Evolutionary conservation across 805 yeast species (phyloP).

Genomic region (Metschnikowia picachoensis): DNA sequence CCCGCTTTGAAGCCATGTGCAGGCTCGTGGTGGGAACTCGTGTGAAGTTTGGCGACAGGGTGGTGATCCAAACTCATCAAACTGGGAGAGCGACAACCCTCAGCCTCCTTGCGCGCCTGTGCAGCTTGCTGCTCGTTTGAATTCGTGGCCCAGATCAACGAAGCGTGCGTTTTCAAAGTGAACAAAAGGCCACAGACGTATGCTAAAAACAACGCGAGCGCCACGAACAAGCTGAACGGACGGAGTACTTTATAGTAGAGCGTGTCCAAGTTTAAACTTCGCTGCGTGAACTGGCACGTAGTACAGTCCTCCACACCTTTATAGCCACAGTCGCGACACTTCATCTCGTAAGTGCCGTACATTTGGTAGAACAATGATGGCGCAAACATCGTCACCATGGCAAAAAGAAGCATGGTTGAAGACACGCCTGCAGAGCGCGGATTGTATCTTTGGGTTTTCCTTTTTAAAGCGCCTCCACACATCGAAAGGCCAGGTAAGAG

Average conservation of each 20-base stretch:
- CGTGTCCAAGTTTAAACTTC: constrained; percentile 64
- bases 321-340: constrained; percentile 55
- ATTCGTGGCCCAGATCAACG: constrained; percentile 81
- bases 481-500: constrained; percentile 90
- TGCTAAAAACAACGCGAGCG: constrained; percentile 73
- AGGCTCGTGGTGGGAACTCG: neutral
- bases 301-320: constrained; percentile 45
- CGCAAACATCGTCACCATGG: constrained; percentile 85
- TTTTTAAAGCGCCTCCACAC: constrained; percentile 93
- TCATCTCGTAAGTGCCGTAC: constrained; percentile 79
- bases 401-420: constrained; percentile 90
- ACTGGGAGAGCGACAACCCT: constrained; percentile 34
- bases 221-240: constrained; percentile 82
- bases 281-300: constrained; percentile 74
- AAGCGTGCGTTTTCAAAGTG: constrained; percentile 94
- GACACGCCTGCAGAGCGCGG: constrained; percentile 97
- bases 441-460: constrained; percentile 93
- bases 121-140: constrained; percentile 30
- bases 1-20: neutral
- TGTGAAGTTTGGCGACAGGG: neutral
- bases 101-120: constrained; percentile 22
- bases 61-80: constrained; percentile 27
- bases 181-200: constrained; percentile 88
- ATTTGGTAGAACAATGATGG: constrained; percentile 89
- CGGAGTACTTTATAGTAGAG: constrained; percentile 65